Percentiles rank a stretch among this genome's conserved stretches.
Conservation (phyloP, 2,329 filamentous ascomycete genomes). For the Pseudogymnoascus sp. region DNA sequence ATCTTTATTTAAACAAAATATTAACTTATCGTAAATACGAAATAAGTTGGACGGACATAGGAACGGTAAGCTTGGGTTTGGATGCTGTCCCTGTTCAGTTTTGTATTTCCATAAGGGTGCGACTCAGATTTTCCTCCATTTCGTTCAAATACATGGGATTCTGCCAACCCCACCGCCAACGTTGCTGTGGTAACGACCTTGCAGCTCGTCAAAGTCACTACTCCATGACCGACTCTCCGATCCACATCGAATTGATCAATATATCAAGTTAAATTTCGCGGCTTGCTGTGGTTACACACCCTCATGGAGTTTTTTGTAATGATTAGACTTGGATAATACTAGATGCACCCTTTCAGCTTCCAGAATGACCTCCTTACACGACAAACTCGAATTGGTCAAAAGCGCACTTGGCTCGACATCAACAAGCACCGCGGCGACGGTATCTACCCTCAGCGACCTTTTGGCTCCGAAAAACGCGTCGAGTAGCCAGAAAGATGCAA, state of each 20-base stretch:
- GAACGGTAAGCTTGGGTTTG: not conserved
- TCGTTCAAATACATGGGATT: not conserved
- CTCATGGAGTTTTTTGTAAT: constrained; percentile 24
- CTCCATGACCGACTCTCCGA: constrained; percentile 1
- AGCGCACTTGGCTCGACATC: constrained; percentile 37
- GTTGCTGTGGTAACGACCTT: constrained; percentile 6
- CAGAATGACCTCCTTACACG: constrained; percentile 33
- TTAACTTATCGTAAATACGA: not conserved
- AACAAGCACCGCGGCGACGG: constrained; percentile 41
- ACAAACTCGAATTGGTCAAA: constrained; percentile 40
- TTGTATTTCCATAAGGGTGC: not conserved
- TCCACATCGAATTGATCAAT: constrained; percentile 1
- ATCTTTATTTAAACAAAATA: not conserved
- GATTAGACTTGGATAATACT: constrained; percentile 25
- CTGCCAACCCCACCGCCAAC: constrained; percentile 3
- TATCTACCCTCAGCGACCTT: constrained; percentile 37
- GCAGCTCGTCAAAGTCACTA: constrained; percentile 3
- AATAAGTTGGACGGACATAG: not conserved
- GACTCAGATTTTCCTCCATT: not conserved
- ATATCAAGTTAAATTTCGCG: constrained; percentile 2
- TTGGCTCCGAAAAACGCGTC: constrained; percentile 30
- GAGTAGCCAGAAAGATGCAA: constrained; percentile 11
- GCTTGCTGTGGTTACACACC: constrained; percentile 5
- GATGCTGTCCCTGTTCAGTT: not conserved
- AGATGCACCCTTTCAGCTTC: constrained; percentile 17